These are phyloP conservation scores for Pyracantha coccinea DNA, from an alignment of 331 rosid genomes.

Conservation along the genomic window DNA sequence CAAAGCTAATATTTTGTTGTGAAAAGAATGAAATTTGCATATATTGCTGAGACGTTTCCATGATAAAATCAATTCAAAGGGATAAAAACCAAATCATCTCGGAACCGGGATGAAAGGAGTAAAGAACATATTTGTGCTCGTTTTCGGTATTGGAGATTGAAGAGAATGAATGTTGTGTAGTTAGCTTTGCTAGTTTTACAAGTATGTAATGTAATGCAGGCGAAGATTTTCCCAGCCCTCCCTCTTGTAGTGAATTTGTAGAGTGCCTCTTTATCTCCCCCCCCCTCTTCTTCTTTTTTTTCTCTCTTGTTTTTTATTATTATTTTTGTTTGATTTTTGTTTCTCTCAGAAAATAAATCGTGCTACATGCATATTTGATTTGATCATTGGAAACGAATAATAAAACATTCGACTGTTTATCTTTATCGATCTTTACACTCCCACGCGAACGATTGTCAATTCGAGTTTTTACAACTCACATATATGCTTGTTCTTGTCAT, in stretches of 20 bases:
- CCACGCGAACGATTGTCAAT: neutral
- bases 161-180: constrained; percentile 25
- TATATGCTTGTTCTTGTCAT: neutral
- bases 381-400: neutral
- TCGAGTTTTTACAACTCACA: neutral
- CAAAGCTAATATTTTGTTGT: constrained; percentile 13
- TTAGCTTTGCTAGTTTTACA: constrained; percentile 16
- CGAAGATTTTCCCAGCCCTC: constrained; percentile 3
- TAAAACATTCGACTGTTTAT: neutral
- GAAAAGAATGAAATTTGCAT: constrained; percentile 17
- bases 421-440: neutral
- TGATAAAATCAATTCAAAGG: constrained; percentile 9
- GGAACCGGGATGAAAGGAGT: constrained; percentile 18
- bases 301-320: neutral
- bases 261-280: neutral
- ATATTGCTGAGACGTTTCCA: constrained; percentile 10
- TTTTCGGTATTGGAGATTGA: constrained; percentile 17
- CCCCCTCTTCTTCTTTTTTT: neutral
- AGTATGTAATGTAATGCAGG: constrained; percentile 23
- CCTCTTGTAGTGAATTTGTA: constrained; percentile 6
- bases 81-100: constrained; percentile 18
- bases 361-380: constrained; percentile 1
- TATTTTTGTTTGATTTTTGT: neutral
- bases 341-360: neutral
- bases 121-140: constrained; percentile 5